Evolutionary conservation across 2,329 filamentous ascomycete genomes (phyloP).

Genomic region (Fusarium globosum): DNA sequence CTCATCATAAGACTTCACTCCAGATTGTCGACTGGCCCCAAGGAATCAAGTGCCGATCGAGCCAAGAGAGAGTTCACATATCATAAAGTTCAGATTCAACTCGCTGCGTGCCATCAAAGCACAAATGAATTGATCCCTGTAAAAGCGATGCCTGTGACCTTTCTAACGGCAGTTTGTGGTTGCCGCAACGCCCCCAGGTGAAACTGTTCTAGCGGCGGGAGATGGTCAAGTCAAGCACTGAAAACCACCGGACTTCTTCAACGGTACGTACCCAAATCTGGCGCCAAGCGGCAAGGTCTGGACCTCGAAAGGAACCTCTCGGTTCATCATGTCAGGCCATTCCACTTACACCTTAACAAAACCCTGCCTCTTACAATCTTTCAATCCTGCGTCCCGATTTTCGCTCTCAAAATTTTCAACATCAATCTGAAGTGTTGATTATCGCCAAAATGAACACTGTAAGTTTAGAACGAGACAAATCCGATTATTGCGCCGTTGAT

Average conservation of each 20-base stretch:
- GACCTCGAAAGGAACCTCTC: slow-evolving; percentile 34
- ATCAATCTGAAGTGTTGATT: background rate
- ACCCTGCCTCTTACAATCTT: slow-evolving; percentile 38
- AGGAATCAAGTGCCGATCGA: background rate
- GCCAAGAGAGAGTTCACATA: background rate
- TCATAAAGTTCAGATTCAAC: background rate
- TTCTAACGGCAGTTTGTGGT: slow-evolving; percentile 37
- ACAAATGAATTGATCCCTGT: slow-evolving; percentile 10
- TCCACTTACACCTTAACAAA: slow-evolving; percentile 44
- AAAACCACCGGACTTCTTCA: background rate
- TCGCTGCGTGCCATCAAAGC: slow-evolving; percentile 9
- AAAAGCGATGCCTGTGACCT: slow-evolving; percentile 29
- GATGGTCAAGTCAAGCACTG: slow-evolving; percentile 6
- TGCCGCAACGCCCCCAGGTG: slow-evolving; percentile 20
- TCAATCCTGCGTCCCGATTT: slow-evolving; percentile 31
- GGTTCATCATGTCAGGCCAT: slow-evolving; percentile 45
- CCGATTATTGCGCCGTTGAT: slow-evolving; percentile 20
- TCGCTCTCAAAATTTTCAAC: slow-evolving; percentile 14
- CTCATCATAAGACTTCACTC: background rate
- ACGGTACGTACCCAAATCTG: slow-evolving; percentile 34
- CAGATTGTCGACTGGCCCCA: background rate
- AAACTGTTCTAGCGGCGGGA: slow-evolving; percentile 36
- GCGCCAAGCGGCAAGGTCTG: slow-evolving; percentile 39
- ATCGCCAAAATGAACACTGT: slow-evolving; percentile 65
- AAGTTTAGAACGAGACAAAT: slow-evolving; percentile 43